Evolutionary conservation across 2,329 filamentous ascomycete species (phyloP).

Genomic region (Penicillium sp.): DNA sequence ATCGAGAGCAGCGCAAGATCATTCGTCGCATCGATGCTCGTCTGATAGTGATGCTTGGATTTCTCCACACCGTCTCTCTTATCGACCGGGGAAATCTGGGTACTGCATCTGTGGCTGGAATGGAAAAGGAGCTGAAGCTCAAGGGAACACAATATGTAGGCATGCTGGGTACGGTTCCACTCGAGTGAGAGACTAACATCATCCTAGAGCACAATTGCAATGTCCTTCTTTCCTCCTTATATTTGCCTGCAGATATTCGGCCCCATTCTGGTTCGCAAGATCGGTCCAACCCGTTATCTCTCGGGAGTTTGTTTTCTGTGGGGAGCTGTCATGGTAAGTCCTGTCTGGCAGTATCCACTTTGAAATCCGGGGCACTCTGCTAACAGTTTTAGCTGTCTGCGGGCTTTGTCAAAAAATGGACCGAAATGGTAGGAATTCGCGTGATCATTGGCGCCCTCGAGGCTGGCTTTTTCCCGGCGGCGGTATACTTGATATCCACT

Average conservation of each 20-base stretch:
- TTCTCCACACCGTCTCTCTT: conserved; percentile 26
- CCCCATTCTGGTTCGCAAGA: conserved; percentile 19
- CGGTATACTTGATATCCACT: neutral
- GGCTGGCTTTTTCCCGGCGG: conserved; percentile 27
- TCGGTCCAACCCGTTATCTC: conserved; percentile 19
- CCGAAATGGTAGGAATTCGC: conserved; percentile 44
- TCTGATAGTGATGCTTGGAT: conserved; percentile 27
- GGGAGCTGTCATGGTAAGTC: conserved; percentile 21
- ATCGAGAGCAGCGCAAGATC: conserved; percentile 26
- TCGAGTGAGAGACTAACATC: neutral
- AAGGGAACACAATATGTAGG: conserved; percentile 25
- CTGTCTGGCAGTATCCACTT: neutral
- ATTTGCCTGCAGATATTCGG: conserved; percentile 20
- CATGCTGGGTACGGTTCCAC: neutral
- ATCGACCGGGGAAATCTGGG: conserved; percentile 30
- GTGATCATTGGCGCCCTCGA: conserved; percentile 50
- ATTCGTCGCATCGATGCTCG: conserved; percentile 28
- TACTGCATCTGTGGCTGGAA: conserved; percentile 26
- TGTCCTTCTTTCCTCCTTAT: conserved; percentile 27
- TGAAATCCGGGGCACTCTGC: too few relatives aligned
- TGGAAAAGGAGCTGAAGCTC: conserved; percentile 21
- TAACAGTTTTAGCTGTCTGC: neutral
- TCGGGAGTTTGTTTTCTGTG: conserved; percentile 17
- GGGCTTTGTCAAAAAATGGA: conserved; percentile 47
- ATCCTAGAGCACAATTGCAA: conserved; percentile 24